Base-by-base conservation (phyloP, 2,329 filamentous ascomycete genomes). In the Trichoderma sp. region DNA sequence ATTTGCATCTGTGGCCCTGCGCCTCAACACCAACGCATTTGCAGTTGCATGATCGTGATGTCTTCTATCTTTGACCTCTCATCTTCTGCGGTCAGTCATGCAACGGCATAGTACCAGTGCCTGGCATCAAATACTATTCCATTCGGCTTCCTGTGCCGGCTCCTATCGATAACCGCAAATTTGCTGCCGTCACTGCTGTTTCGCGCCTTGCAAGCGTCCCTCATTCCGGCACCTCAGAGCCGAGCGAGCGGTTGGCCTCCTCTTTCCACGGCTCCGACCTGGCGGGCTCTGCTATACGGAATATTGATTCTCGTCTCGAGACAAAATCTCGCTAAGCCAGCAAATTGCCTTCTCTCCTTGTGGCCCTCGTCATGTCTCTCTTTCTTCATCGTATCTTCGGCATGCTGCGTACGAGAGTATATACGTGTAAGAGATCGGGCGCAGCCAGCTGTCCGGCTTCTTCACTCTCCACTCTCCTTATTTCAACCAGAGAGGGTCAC, bases 231-330 rank as follows among this genome's bases (percentile, higher is more conserved):
- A 62, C 39, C 6, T 4, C 36, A 70, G 18, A 62, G 66, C 66
- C 66, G 66, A 70, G 28, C n/a, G 30, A 70, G 28, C n/a, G 43
- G 18, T 43, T 26, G 56, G 56, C 26, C 36, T 47, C 36, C 28
- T 56, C 47, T 69, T 53, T 28, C 65, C 57, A 70, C 39, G n/a
- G 57, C 34, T 51, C 66, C 66, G 66, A 61, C 66, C 43, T 69
- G 56, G n/a, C 36, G 56, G 56, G 66, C 66, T 68, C 53, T 43
- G 66, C 66, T 68, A n/a, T 43, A 43, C 32, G 64, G 51, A 32
- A 53, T 43, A 43, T 57, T 15, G 39, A 21, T 51, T 32, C 57
- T 61, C 56, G 56, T 57, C 56, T 47, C 24, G 56, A 60, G n/a
- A n/a, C 36, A 21, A 36, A 51, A 53, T 62, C 30, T 70, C 66